phyloP scores from a whole-genome alignment of 2,329 filamentous ascomycete genomes.

The Aspergillus novofumigatus region DNA sequence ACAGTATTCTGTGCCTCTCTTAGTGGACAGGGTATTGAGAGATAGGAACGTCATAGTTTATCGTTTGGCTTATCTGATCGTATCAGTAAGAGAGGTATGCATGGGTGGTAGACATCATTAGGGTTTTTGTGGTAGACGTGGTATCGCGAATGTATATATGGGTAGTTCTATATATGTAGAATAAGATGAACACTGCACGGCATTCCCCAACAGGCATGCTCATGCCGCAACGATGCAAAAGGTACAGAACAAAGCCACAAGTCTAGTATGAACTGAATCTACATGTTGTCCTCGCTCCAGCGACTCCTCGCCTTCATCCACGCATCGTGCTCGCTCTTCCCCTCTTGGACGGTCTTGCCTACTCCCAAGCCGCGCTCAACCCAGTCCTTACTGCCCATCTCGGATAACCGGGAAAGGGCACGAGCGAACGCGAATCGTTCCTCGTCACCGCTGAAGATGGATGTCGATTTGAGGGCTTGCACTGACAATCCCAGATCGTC shows the following conservation, averaged over 20 bases:
- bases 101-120: no score
- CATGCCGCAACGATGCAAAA: background rate
- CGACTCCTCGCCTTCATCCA: constrained; percentile 48
- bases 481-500: constrained; percentile 85
- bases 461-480: constrained; percentile 76
- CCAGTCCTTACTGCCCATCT: constrained; percentile 96
- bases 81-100: no score
- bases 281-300: constrained; percentile 49
- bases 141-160: background rate
- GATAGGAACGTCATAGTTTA: no score
- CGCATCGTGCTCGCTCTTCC: constrained; percentile 43
- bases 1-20: no score
- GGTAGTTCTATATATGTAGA: background rate
- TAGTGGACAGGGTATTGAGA: no score
- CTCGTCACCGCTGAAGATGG: constrained; percentile 89
- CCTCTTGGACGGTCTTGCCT: constrained; percentile 42
- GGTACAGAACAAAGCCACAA: background rate
- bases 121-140: no score
- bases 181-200: background rate
- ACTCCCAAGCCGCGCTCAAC: constrained; percentile 69
- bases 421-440: constrained; percentile 94
- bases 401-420: constrained; percentile 74
- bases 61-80: no score
- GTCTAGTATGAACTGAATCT: constrained; percentile 1
- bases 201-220: background rate